Percentiles rank a stretch among this genome's conserved stretches.
Evolutionary conservation across 345 rosid species (phyloP).

Genomic region (Eucalyptus marginata): DNA sequence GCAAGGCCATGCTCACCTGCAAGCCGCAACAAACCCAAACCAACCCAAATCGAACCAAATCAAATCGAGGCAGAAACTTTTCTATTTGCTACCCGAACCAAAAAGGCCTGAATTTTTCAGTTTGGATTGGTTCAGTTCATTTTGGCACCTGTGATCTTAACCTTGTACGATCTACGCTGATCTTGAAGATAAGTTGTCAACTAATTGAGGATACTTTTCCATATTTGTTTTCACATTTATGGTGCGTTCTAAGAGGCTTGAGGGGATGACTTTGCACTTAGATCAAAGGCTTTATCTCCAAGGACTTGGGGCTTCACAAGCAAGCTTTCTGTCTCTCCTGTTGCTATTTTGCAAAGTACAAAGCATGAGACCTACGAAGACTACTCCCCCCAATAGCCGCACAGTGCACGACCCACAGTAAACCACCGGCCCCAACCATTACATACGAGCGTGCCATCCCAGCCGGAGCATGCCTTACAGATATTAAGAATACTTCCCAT

Average conservation of each 20-base stretch:
- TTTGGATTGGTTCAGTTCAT: no score
- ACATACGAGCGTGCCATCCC: neutral
- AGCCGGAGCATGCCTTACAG: neutral
- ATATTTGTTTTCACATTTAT: neutral
- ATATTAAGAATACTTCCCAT: neutral
- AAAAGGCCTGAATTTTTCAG: no score
- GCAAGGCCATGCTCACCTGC: fast-evolving
- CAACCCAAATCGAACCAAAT: no score
- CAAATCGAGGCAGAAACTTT: no score
- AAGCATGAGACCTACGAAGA: neutral
- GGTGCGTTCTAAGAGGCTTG: neutral
- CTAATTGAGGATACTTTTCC: neutral
- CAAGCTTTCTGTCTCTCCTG: neutral
- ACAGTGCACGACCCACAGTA: neutral
- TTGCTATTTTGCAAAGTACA: neutral
- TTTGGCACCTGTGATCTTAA: neutral
- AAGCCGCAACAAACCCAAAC: no score
- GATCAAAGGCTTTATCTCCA: neutral
- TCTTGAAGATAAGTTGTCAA: neutral
- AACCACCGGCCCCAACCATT: neutral
- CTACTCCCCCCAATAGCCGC: neutral
- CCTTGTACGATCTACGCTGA: neutral
- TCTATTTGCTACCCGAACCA: no score
- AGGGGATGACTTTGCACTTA: neutral
- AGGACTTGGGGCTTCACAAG: neutral